Conservation (phyloP, 805 yeast genomes). For the Candida vaughaniae region DNA sequence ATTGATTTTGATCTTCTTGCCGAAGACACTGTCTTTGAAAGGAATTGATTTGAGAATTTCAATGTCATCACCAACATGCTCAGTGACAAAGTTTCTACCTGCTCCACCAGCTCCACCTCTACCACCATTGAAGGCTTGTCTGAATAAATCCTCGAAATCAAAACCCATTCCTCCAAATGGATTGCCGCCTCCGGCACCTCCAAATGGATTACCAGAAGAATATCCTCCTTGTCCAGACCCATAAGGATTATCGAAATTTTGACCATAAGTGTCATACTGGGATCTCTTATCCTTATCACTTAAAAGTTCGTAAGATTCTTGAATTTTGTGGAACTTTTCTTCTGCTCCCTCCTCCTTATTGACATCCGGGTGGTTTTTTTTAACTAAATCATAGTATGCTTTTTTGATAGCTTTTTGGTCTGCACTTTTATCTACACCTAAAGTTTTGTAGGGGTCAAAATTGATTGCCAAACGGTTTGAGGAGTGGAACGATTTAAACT, state of each 20-base stretch:
- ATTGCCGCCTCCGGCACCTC: constrained; percentile 38
- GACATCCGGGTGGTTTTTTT: constrained; percentile 94
- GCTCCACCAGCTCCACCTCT: constrained; percentile 30
- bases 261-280: constrained; percentile 90
- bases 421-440: constrained; percentile 76
- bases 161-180: constrained; percentile 57
- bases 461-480: constrained; percentile 18
- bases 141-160: constrained; percentile 45
- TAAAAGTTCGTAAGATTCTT: constrained; percentile 90
- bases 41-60: constrained; percentile 73
- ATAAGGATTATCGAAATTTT: constrained; percentile 70
- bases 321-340: constrained; percentile 85
- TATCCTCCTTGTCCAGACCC: constrained; percentile 48
- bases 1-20: constrained; percentile 61
- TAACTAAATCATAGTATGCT: constrained; percentile 90
- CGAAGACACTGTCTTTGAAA: constrained; percentile 87
- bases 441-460: constrained; percentile 77
- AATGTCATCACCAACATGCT: constrained; percentile 85
- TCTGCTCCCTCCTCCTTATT: constrained; percentile 90
- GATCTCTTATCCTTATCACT: constrained; percentile 81
- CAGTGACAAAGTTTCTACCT: constrained; percentile 56
- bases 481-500: constrained; percentile 7
- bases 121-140: constrained; percentile 49
- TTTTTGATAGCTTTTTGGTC: constrained; percentile 85
- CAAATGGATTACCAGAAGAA: constrained; percentile 36